Conservation (phyloP, 192 early-diverging fungal genomes). For the Backusella mclennaniae region DNA sequence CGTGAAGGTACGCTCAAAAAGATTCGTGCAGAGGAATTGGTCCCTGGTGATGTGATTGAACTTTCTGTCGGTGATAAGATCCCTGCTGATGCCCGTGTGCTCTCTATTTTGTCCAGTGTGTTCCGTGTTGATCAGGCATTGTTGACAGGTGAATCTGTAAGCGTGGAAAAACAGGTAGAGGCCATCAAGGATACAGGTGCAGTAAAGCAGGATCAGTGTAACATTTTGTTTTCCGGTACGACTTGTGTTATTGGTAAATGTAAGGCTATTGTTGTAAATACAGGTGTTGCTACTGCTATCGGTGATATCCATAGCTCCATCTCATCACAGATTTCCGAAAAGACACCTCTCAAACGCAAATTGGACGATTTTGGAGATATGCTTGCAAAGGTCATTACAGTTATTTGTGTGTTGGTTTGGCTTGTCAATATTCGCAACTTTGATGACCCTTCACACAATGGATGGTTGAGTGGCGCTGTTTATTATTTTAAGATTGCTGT, state of each 20-base stretch:
- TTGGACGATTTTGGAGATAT: constrained; percentile 95
- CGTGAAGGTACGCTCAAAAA: constrained; percentile 68
- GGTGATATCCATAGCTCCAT: constrained; percentile 93
- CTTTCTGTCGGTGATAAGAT: constrained; percentile 94
- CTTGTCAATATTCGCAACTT: constrained; percentile 98
- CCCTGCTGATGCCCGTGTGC: constrained; percentile 90
- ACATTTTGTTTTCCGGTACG: constrained; percentile 97
- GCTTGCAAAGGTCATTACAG: constrained; percentile 79
- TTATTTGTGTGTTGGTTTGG: constrained; percentile 97
- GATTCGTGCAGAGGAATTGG: constrained; percentile 75
- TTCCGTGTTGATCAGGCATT: constrained; percentile 94
- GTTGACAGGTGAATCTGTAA: constrained; percentile 93
- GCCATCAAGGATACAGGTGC: constrained; percentile 63
- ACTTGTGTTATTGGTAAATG: constrained; percentile 93
- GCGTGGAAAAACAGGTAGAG: constrained; percentile 78
- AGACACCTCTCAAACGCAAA: constrained; percentile 93
- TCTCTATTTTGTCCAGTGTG: constrained; percentile 78
- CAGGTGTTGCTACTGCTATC: constrained; percentile 88
- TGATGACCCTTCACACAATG: constrained; percentile 80
- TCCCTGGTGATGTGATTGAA: constrained; percentile 96
- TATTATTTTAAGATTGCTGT: constrained; percentile 99
- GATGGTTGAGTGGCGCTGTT: constrained; percentile 93
- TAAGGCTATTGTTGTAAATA: constrained; percentile 82
- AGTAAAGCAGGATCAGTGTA: constrained; percentile 95
- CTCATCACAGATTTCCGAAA: constrained; percentile 78